Base-by-base conservation (phyloP, 2,329 filamentous ascomycete species). In the Epichloe uncinata region DNA sequence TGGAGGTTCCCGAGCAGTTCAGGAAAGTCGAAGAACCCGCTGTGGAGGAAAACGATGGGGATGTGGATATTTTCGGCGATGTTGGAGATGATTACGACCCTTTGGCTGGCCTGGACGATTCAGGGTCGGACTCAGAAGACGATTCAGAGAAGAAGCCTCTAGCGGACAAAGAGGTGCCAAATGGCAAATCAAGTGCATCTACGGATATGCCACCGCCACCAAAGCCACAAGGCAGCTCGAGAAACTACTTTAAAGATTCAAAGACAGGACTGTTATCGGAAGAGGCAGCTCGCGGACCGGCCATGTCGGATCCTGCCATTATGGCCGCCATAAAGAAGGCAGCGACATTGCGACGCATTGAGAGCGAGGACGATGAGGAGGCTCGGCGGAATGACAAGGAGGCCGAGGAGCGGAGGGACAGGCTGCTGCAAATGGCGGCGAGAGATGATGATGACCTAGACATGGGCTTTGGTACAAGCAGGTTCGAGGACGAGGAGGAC, bases 391-490 rank as follows among this genome's bases (percentile, higher is more conserved):
- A 69, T 47, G 71, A 71, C 5, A 70, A 67, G 57, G 79, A 79
- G 2, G 78, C 81, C 53, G 78, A 84, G 54, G 81, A 82, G 46
- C 82, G 84, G 7, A 79, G 83, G 47, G 84, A 81, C 64, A 84
- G 79, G 56, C 85, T 96, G 71, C 72, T 96, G 5, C 73, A 82
- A 58, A 76, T 76, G 52, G 79, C 82, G 50, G 84, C 86, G 57
- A 79, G 90, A 45, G 91, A 97, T 63, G 81, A 89, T 45, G 82
- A 91, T 51, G 91, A 98, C 67, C 77, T 98, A 69, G 93, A 98
- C 61, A 79, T 97, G 73, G 91, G 90, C 53, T 97, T 98, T 61
- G 93, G 93, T 35, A 87, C 82, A 18, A 93, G 85, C 61, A 78
- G 91, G 30, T 84, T 87, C 60, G 89, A 87, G 49, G 93, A 96